These are phyloP conservation scores for Calonectria ilicicola DNA, from an alignment of 2,329 filamentous ascomycete genomes.

Conservation along the genomic window DNA sequence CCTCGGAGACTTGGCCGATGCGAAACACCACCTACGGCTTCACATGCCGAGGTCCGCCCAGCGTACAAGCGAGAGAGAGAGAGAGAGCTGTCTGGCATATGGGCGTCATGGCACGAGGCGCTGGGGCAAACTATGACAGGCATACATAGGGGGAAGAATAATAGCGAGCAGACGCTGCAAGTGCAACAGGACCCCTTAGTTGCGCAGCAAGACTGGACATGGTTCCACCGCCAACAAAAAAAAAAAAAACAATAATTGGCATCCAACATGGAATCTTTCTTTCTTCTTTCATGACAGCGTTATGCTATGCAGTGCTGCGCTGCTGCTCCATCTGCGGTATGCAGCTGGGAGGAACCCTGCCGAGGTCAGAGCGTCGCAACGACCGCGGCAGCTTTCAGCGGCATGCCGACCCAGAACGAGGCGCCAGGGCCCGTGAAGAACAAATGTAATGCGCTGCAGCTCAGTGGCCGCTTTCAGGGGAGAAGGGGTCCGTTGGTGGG, in stretches of 20 bases:
- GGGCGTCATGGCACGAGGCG: background rate
- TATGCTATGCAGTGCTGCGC: background rate
- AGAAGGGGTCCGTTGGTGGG: background rate
- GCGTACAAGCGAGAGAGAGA: background rate
- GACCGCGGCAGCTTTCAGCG: constrained; percentile 1
- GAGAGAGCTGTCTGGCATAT: background rate
- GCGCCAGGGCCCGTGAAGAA: background rate
- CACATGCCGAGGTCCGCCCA: constrained; percentile 48
- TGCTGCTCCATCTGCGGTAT: background rate
- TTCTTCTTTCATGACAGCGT: background rate
- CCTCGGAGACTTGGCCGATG: constrained; percentile 43
- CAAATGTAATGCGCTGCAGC: constrained; percentile 7
- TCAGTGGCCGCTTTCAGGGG: background rate
- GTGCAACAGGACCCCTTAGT: background rate
- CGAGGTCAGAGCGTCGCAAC: background rate
- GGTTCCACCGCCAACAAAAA: background rate
- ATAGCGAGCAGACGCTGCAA: background rate
- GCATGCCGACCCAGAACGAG: background rate
- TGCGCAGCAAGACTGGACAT: background rate
- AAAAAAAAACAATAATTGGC: background rate
- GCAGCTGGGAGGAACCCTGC: constrained; percentile 4
- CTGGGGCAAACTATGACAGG: background rate
- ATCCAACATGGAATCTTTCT: background rate
- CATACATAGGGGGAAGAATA: background rate
- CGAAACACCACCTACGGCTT: constrained; percentile 21